Conservation (phyloP, 164 flowering plant species). For the Dillenia suffruticosa region DNA sequence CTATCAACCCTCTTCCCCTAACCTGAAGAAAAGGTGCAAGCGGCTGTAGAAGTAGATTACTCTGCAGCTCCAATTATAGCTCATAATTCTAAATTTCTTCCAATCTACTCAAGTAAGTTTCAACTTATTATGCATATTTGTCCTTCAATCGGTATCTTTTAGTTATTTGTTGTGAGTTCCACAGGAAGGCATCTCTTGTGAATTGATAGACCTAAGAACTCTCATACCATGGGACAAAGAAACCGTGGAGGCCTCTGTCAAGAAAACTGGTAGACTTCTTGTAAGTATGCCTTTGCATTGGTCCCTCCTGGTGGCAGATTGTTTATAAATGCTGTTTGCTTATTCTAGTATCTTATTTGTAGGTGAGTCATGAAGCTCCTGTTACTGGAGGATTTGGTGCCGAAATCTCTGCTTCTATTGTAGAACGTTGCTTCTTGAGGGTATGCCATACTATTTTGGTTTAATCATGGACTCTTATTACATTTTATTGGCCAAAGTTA, state of each 20-base stretch:
- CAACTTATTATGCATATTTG: no score
- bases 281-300: constrained; percentile 35
- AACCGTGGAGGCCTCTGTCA: constrained; percentile 88
- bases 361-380: constrained; percentile 99
- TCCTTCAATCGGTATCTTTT: background rate
- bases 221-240: constrained; percentile 97
- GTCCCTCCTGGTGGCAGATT: background rate
- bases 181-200: constrained; percentile 96
- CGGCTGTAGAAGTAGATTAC: no score
- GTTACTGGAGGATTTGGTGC: constrained; percentile 98
- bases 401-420: constrained; percentile 87
- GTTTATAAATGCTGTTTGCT: constrained; percentile 1
- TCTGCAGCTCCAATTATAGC: no score
- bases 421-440: constrained; percentile 87
- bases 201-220: constrained; percentile 83
- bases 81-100: no score
- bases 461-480: no score
- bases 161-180: constrained; percentile 10
- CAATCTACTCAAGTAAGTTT: no score
- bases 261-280: constrained; percentile 90
- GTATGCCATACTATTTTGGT: constrained; percentile 27
- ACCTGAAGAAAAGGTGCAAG: no score
- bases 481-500: no score
- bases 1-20: no score
- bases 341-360: constrained; percentile 9